Evolutionary conservation across 331 rosid genomes (phyloP).

Genomic region (Malus hybrid): DNA sequence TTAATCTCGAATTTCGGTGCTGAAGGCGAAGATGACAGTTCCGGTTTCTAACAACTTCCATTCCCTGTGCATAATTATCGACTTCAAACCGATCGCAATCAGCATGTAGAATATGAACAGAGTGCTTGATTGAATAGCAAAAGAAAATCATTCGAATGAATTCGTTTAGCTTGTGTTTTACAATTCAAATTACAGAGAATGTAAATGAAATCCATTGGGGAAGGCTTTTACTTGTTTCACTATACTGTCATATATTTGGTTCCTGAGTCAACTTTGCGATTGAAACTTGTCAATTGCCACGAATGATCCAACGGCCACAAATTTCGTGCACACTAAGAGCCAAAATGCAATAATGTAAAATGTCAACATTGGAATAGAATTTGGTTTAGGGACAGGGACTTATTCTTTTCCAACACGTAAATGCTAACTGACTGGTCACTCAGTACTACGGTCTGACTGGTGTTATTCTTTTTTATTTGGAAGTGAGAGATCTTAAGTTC

Average conservation of each 20-base stretch:
- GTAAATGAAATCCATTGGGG: background rate
- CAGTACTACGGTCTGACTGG: fast-evolving
- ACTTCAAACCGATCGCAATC: background rate
- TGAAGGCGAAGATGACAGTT: background rate
- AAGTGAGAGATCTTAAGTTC: too few species aligned
- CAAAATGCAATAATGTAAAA: background rate
- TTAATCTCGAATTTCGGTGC: background rate
- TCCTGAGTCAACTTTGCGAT: background rate
- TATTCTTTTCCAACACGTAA: background rate
- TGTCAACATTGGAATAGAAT: background rate
- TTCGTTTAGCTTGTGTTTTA: background rate
- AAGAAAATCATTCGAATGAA: background rate
- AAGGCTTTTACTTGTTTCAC: background rate
- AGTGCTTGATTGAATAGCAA: background rate
- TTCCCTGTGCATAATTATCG: background rate
- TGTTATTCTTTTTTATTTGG: too few species aligned
- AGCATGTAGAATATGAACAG: background rate
- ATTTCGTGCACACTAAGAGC: too few species aligned
- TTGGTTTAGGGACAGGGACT: background rate
- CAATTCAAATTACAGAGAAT: background rate
- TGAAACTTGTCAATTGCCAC: background rate
- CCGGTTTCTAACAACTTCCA: background rate
- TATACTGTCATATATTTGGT: background rate
- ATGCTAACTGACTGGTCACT: background rate
- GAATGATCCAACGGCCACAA: too few species aligned